Evolutionary conservation across 2,329 filamentous ascomycete species (phyloP), one percentile per base, ranked within the genome.

Genomic region (Myriosclerotinia scirpicola): DNA sequence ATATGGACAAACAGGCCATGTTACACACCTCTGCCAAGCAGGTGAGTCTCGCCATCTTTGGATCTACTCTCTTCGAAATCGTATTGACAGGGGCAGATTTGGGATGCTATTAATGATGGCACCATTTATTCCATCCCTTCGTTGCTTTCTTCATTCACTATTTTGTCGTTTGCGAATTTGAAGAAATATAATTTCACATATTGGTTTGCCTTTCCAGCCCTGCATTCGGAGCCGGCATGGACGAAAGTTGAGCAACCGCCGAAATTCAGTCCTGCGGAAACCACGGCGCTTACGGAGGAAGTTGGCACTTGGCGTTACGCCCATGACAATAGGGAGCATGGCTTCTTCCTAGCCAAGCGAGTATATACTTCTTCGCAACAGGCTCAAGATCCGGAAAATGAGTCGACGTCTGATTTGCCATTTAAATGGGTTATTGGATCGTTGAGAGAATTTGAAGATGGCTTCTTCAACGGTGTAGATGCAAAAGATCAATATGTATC

Each of bases 181-280:
- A 99, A 99, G 78, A 97, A 96, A 76, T 98, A 98, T 80, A 92
- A 89, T 70, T 97, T 98, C 77, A 92, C 90, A n/a, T 98, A 98
- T 79, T 96, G 96, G 88, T 98, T 98, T 78, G 94, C 90, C 6
- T 99, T 96, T 75, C 95, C 95, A 0, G 93, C 94, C 20, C 83
- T 99, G 54, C 93, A 96, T 76, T 96, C 94, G 5, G 89, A 94
- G 65, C 92, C 92, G 1, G 82, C 84, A 38, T 99, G 95, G 95
- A 89, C 86, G 72, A 81, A 88, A 62, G 78, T 83, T 2, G 81
- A 73, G 30, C 54, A 62, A n/a, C 64, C 81, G 11, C 80, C 85
- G 58, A 79, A 81, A 64, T 79, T 98, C 58, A 85, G 82, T 3
- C 76, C 84, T 2, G 81, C 85, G 69, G 94, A 98, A 78, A 94